Conservation (phyloP, 371 early-diverging fungal genomes). For the Syncephalastrum racemosum region DNA sequence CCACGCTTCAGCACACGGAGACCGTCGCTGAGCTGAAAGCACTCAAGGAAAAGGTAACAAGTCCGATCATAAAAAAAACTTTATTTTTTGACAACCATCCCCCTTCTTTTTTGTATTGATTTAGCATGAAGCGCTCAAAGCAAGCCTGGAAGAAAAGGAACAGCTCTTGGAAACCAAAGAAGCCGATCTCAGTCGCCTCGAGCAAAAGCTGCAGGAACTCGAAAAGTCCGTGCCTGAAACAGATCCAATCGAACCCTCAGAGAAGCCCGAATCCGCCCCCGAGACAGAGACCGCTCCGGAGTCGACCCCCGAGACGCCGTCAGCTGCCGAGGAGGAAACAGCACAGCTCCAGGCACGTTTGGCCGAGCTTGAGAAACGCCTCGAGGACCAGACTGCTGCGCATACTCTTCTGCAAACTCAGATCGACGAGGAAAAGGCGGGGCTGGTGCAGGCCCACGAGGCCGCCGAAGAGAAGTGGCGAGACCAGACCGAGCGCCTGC, state of each 20-base stretch:
- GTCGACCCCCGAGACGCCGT: not conserved
- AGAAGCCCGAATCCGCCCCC: conserved; percentile 4
- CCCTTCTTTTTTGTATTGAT: not conserved
- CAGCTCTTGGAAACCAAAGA: conserved; percentile 17
- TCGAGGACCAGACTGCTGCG: not conserved
- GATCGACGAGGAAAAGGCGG: conserved; percentile 16
- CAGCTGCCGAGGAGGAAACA: conserved; percentile 5
- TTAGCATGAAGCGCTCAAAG: conserved; percentile 19
- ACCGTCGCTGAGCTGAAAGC: conserved; percentile 21
- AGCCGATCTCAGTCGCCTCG: conserved; percentile 13
- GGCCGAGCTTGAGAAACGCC: conserved; percentile 9
- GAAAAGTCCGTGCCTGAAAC: conserved; percentile 9
- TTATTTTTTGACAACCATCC: conserved; percentile 10
- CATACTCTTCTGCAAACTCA: not conserved
- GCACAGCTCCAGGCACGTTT: conserved; percentile 2
- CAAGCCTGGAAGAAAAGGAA: conserved; percentile 16
- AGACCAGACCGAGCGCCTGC: conserved; percentile 21
- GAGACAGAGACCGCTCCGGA: not conserved
- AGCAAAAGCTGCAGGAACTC: conserved; percentile 11
- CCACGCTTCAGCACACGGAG: conserved; percentile 14
- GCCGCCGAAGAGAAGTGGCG: conserved; percentile 13
- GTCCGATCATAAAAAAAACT: not conserved
- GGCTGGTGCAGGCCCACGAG: conserved; percentile 12
- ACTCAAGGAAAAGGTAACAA: conserved; percentile 19
- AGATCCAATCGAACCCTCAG: conserved; percentile 1